Conservation (phyloP, 2,329 filamentous ascomycete genomes). For the Penicillium verrucosum region DNA sequence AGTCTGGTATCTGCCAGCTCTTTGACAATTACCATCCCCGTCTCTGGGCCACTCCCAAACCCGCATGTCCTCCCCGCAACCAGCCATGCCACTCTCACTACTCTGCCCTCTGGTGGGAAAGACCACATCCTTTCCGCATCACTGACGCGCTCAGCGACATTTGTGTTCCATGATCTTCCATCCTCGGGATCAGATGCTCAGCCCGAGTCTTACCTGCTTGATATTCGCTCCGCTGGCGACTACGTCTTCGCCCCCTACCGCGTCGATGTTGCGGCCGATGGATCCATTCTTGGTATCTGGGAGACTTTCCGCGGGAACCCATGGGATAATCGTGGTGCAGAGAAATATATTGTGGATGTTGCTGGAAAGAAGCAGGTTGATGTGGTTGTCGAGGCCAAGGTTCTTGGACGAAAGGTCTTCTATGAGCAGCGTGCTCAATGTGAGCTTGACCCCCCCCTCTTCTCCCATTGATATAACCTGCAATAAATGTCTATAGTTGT, state of each 20-base stretch:
- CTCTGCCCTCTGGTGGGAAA: conserved; percentile 34
- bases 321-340: conserved; percentile 75
- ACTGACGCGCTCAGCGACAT: conserved; percentile 65
- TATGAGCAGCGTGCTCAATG: conserved; percentile 73
- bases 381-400: conserved; percentile 59
- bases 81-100: conserved; percentile 53
- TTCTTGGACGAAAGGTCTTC: conserved; percentile 65
- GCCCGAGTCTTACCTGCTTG: conserved; percentile 68
- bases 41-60: conserved; percentile 45
- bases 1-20: conserved; percentile 13
- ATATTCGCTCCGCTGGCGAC: conserved; percentile 67
- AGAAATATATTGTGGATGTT: conserved; percentile 41
- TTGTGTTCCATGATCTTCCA: conserved; percentile 71
- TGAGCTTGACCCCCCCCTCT: conserved; percentile 47
- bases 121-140: conserved; percentile 60
- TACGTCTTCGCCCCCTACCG: conserved; percentile 75
- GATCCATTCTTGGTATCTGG: conserved; percentile 62
- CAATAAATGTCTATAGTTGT: not conserved
- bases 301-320: conserved; percentile 86
- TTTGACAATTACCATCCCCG: conserved; percentile 39
- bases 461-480: conserved; percentile 2
- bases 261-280: conserved; percentile 59
- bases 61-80: conserved; percentile 42
- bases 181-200: conserved; percentile 5
- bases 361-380: conserved; percentile 32